These are phyloP conservation scores for Aspergillus mulundensis DNA, from an alignment of 495 filamentous ascomycete genomes.

Conservation along the genomic window DNA sequence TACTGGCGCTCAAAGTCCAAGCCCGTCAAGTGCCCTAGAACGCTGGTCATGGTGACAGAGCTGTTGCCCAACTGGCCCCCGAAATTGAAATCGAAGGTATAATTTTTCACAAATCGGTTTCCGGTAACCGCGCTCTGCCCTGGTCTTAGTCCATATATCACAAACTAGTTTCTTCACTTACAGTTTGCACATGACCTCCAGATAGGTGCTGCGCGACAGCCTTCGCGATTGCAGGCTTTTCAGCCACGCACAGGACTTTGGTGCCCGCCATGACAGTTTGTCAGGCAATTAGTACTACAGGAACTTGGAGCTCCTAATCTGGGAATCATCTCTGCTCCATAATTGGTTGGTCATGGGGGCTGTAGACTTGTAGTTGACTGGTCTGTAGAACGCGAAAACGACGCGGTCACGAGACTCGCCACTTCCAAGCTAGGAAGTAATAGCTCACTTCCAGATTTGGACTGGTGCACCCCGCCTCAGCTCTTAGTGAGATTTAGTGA, in stretches of 20 bases:
- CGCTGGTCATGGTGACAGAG: constrained; percentile 86
- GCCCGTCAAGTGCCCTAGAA: constrained; percentile 76
- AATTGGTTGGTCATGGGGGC: background rate
- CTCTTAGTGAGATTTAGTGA: too few species aligned
- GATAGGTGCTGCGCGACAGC: constrained; percentile 86
- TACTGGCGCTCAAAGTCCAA: constrained; percentile 67
- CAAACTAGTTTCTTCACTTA: constrained; percentile 41
- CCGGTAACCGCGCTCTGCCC: constrained; percentile 53
- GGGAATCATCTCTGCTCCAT: background rate
- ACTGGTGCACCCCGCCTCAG: background rate
- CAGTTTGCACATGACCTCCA: constrained; percentile 65
- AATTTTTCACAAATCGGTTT: constrained; percentile 86
- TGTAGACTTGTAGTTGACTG: background rate
- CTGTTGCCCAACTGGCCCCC: constrained; percentile 74
- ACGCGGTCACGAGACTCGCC: constrained; percentile 2
- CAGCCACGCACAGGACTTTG: constrained; percentile 85
- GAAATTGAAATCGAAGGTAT: constrained; percentile 86
- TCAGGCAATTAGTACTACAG: background rate
- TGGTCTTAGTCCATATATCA: constrained; percentile 25
- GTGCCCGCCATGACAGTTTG: constrained; percentile 26
- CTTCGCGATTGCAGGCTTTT: constrained; percentile 95
- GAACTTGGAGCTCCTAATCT: background rate
- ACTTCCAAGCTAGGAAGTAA: too few species aligned
- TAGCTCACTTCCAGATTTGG: background rate
- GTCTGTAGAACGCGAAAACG: constrained; percentile 10